These are phyloP conservation scores for Dictyostelium discoideum DNA, from an alignment of 78 protist species.

Conservation along the genomic window DNA sequence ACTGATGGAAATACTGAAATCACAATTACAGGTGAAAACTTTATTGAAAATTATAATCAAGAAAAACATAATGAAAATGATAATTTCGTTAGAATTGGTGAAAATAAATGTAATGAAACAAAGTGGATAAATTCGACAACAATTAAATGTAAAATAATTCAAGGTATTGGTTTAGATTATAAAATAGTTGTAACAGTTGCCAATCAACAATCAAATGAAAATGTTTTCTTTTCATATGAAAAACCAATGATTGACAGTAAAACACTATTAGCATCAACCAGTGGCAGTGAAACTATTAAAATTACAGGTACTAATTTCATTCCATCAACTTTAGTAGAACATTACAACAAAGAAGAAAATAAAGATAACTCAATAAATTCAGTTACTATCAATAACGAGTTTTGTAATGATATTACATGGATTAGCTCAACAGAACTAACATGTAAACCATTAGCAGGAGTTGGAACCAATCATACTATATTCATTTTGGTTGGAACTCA, in stretches of 20 bases:
- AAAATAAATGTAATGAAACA: neutral
- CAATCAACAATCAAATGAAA: neutral
- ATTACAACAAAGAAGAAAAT: neutral
- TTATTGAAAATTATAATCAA: neutral
- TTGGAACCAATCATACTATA: neutral
- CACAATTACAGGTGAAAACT: too few species aligned
- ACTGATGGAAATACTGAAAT: too few species aligned
- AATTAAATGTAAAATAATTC: neutral
- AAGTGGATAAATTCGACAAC: neutral
- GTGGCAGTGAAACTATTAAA: neutral
- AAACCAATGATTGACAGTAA: neutral
- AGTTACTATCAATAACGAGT: neutral
- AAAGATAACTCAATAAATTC: neutral
- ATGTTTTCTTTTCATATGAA: neutral
- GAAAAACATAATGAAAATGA: neutral
- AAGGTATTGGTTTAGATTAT: neutral
- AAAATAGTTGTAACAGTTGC: neutral
- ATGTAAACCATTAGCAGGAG: neutral
- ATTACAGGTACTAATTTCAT: slow-evolving; percentile 30
- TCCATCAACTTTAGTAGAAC: slow-evolving; percentile 7
- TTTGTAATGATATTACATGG: neutral
- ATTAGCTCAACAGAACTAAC: neutral
- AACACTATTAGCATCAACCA: neutral
- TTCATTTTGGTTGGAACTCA: neutral
- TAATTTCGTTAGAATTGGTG: neutral